Conservation (phyloP, 2,329 filamentous ascomycete species). For the Teratosphaeria destructans region DNA sequence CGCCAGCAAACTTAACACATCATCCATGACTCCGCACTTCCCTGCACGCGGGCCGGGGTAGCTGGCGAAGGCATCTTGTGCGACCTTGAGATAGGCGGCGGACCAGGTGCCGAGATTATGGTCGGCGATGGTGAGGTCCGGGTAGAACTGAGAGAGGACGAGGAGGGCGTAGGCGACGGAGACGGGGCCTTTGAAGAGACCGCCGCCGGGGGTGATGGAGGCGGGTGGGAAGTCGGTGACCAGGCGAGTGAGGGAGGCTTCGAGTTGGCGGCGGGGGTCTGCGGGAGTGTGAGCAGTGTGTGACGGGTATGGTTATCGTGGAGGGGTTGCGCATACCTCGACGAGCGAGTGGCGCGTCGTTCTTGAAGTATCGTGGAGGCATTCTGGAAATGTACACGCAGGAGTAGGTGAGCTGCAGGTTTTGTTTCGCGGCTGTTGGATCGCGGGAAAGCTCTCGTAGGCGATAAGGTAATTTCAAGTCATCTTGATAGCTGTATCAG, state of each 20-base stretch:
- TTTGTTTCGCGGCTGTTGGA: background rate
- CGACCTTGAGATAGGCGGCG: conserved; percentile 40
- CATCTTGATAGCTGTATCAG: background rate
- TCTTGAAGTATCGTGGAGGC: conserved; percentile 31
- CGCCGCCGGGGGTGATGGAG: conserved; percentile 35
- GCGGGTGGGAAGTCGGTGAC: conserved; percentile 39
- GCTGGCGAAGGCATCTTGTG: conserved; percentile 39
- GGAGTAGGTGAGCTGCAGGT: background rate
- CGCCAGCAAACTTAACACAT: conserved; percentile 40
- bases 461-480: background rate
- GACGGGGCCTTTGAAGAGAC: conserved; percentile 41
- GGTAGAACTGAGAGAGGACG: conserved; percentile 39
- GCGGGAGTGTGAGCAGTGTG: conserved; percentile 1
- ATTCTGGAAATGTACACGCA: conserved; percentile 7
- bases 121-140: conserved; percentile 36
- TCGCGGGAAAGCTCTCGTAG: background rate
- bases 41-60: conserved; percentile 36
- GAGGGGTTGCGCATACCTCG: conserved; percentile 16
- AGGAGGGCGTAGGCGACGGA: conserved; percentile 42
- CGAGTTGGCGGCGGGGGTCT: conserved; percentile 41
- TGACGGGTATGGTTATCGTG: background rate
- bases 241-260: conserved; percentile 40
- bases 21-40: conserved; percentile 41
- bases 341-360: conserved; percentile 27
- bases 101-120: conserved; percentile 39